phyloP scores from a whole-genome alignment of 2,329 filamentous ascomycete species.

The Colletotrichum liaoningense region DNA sequence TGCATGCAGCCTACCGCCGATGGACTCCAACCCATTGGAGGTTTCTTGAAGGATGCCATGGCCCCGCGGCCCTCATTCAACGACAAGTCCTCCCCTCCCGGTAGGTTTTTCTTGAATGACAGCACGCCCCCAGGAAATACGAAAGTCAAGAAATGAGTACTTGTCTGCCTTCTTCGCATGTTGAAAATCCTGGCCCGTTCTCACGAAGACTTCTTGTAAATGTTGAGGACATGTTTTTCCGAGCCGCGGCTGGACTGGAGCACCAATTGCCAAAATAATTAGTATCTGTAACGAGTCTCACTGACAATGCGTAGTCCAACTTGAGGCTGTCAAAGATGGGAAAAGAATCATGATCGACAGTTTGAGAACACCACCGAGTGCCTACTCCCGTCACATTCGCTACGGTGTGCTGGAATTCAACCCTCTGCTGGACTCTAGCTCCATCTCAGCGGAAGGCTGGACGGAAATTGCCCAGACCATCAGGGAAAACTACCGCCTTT shows the following conservation, averaged over 20 bases:
- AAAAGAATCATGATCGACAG: constrained; percentile 68
- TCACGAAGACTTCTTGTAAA: background rate
- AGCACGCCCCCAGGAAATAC: background rate
- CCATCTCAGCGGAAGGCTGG: constrained; percentile 89
- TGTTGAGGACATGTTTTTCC: background rate
- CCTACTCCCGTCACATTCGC: constrained; percentile 83
- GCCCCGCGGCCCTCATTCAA: constrained; percentile 88
- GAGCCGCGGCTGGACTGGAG: background rate
- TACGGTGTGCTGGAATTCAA: constrained; percentile 89
- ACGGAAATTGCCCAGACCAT: constrained; percentile 84
- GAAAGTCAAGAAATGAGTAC: background rate
- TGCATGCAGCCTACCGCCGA: constrained; percentile 88
- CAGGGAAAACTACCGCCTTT: constrained; percentile 85
- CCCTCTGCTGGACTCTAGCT: constrained; percentile 87
- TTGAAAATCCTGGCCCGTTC: background rate
- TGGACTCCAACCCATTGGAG: constrained; percentile 82
- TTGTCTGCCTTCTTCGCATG: background rate
- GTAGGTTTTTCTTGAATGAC: constrained; percentile 41
- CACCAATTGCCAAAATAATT: background rate
- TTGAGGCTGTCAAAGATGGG: constrained; percentile 64
- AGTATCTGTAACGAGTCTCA: background rate
- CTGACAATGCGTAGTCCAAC: constrained; percentile 51
- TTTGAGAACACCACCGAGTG: constrained; percentile 82
- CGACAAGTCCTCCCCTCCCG: constrained; percentile 71
- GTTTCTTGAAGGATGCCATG: constrained; percentile 86